phyloP scores from a whole-genome alignment of 176 grass and related monocot species.

The Typha latifolia region DNA sequence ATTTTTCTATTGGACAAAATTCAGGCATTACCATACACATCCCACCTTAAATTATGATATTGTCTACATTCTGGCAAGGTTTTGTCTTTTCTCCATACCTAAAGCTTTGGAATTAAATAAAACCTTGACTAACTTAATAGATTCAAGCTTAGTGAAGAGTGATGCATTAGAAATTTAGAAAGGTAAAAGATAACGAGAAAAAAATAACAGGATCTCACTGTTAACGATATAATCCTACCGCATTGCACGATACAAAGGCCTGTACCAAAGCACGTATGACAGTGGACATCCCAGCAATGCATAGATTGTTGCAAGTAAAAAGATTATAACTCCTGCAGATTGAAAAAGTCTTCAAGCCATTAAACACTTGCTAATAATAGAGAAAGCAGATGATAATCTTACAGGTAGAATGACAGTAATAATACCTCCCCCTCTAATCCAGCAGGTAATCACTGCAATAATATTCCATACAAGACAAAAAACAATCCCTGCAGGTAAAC shows the following conservation, averaged over 20 bases:
- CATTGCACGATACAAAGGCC: constrained; percentile 76
- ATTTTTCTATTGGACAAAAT: too few relatives aligned
- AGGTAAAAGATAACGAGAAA: neutral
- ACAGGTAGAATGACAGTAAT: neutral
- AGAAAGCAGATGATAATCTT: neutral
- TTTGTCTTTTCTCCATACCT: too few relatives aligned
- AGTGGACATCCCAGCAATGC: constrained; percentile 75
- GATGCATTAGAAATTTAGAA: neutral
- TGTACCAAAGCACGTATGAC: constrained; percentile 90
- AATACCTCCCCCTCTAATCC: constrained; percentile 59
- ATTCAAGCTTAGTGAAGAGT: too few relatives aligned
- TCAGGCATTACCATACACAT: too few relatives aligned
- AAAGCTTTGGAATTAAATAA: too few relatives aligned
- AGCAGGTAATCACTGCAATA: constrained; percentile 52
- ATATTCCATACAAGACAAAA: constrained; percentile 69
- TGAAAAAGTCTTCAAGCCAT: constrained; percentile 1
- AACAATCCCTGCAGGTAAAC: constrained; percentile 46
- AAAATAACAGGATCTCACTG: neutral
- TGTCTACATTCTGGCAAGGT: too few relatives aligned
- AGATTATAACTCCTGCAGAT: constrained; percentile 55
- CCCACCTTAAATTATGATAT: too few relatives aligned
- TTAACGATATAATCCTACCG: constrained; percentile 30
- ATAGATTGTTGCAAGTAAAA: constrained; percentile 74
- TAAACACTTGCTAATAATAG: neutral
- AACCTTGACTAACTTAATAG: too few relatives aligned